Evolutionary conservation across 177 flowering plant species (phyloP).

Genomic region (Telopea speciosissima): DNA sequence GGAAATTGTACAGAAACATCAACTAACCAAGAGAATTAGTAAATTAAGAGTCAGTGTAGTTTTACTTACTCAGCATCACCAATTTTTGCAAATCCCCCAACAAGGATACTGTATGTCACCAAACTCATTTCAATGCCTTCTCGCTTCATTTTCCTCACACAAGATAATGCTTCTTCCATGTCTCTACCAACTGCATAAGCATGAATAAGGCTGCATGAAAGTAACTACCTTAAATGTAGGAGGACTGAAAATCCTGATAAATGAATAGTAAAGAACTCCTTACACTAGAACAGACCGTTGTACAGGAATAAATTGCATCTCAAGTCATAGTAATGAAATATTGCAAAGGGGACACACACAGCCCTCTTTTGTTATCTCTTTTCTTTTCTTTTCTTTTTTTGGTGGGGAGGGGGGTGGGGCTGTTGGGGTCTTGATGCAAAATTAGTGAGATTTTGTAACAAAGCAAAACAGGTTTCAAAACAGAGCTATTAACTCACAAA

Average conservation of each 20-base stretch:
- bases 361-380: no score
- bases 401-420: no score
- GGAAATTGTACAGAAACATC: neutral
- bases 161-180: constrained; percentile 93
- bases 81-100: constrained; percentile 79
- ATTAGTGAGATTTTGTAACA: neutral
- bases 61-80: constrained; percentile 71
- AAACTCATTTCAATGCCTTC: constrained; percentile 80
- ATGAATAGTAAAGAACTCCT: constrained; percentile 1
- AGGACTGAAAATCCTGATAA: constrained; percentile 7
- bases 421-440: no score
- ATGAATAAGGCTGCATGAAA: constrained; percentile 93
- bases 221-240: constrained; percentile 26
- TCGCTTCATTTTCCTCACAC: constrained; percentile 88
- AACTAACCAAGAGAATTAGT: neutral
- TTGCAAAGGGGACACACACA: no score
- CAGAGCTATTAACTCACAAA: neutral
- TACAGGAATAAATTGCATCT: neutral
- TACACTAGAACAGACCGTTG: neutral
- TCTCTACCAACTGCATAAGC: constrained; percentile 98
- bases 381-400: no score
- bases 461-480: neutral
- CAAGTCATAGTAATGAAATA: neutral
- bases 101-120: constrained; percentile 85
- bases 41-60: neutral